Conservation (phyloP, 345 rosid species). For the Gynandropsis gynandra region DNA sequence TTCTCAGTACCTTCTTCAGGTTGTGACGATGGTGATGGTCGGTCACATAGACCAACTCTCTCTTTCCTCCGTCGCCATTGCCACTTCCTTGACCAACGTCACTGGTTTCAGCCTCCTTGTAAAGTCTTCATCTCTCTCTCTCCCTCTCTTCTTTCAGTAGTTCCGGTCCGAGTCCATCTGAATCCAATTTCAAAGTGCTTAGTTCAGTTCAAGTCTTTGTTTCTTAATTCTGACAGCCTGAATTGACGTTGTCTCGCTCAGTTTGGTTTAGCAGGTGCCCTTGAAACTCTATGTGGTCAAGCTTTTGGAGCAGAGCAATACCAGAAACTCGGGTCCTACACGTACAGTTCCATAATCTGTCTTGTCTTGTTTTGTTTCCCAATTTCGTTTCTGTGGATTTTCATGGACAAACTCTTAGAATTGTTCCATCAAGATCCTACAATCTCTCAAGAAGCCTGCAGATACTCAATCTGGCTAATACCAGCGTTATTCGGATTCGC, state of each 20-base stretch:
- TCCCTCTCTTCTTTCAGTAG: not conserved
- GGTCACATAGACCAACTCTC: constrained; percentile 29
- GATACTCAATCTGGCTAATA: constrained; percentile 36
- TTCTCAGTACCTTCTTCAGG: constrained; percentile 27
- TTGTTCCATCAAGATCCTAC: constrained; percentile 35
- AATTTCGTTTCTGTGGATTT: constrained; percentile 34
- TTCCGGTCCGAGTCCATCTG: no score
- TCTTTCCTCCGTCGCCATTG: constrained; percentile 26
- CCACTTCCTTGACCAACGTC: constrained; percentile 26
- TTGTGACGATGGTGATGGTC: constrained; percentile 26
- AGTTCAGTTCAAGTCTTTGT: no score
- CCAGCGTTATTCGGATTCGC: constrained; percentile 40
- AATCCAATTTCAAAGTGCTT: no score
- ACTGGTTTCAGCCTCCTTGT: constrained; percentile 31
- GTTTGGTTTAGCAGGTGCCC: constrained; percentile 48
- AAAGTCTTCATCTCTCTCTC: not conserved
- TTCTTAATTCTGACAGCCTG: not conserved
- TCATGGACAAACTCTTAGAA: constrained; percentile 36
- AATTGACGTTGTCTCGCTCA: constrained; percentile 3
- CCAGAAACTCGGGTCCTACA: constrained; percentile 34
- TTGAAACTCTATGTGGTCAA: constrained; percentile 61
- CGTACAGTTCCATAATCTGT: constrained; percentile 32
- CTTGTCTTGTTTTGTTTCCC: constrained; percentile 32
- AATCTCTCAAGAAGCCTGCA: constrained; percentile 35
- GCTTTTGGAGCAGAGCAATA: constrained; percentile 57